phyloP scores from a whole-genome alignment of 176 grass and related monocot species.

The Musa acuminata region DNA sequence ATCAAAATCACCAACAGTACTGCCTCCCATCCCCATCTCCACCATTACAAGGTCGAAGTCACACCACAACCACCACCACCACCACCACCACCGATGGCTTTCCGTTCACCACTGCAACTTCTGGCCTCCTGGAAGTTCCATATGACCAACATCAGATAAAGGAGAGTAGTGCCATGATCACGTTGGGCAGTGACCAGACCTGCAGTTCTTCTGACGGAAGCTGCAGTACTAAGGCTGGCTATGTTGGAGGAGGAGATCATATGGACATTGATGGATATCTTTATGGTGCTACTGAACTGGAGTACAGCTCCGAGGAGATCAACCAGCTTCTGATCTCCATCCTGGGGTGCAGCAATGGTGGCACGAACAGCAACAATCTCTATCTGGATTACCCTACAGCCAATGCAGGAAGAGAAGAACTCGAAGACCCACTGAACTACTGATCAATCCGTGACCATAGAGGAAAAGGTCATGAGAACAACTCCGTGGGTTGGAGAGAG shows the following conservation, averaged over 20 bases:
- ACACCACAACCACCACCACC: neutral
- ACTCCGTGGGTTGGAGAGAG: no score
- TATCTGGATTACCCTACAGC: neutral
- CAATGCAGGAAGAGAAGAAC: neutral
- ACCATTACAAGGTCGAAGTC: slow-evolving; percentile 17
- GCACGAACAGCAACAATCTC: neutral
- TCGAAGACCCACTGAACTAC: no score
- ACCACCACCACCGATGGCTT: neutral
- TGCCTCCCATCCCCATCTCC: slow-evolving; percentile 14
- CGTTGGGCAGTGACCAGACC: slow-evolving; percentile 63
- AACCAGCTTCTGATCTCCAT: slow-evolving; percentile 51
- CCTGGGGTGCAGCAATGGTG: neutral
- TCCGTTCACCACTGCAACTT: neutral
- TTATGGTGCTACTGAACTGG: slow-evolving; percentile 22
- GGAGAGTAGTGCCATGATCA: slow-evolving; percentile 50
- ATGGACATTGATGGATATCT: neutral
- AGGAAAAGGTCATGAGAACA: no score
- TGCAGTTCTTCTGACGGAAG: slow-evolving; percentile 45
- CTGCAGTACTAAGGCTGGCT: slow-evolving; percentile 26
- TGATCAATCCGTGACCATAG: no score
- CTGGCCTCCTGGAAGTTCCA: slow-evolving; percentile 8
- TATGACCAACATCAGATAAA: slow-evolving; percentile 26
- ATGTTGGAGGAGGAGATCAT: slow-evolving; percentile 29
- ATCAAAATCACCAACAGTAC: neutral
- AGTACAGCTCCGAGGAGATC: slow-evolving; percentile 80